Evolutionary conservation across 768 basidiomycete genomes (phyloP).

Genomic region (Boletus sp.): DNA sequence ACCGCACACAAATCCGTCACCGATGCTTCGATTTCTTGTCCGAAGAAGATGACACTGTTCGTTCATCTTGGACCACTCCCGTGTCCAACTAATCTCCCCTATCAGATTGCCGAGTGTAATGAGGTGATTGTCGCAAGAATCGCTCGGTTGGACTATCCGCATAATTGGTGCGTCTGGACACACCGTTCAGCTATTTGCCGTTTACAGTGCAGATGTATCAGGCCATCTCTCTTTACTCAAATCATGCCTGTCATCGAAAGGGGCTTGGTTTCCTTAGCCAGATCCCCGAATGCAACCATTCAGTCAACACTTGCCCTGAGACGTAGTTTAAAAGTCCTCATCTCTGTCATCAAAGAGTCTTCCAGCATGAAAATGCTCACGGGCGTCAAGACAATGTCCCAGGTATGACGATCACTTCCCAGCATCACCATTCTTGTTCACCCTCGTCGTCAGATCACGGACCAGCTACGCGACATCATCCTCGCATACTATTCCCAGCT

Average conservation of each 20-base stretch:
- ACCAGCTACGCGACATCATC: conserved; percentile 48
- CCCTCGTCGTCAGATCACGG: conserved; percentile 17
- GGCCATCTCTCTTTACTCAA: conserved; percentile 30
- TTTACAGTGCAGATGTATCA: conserved; percentile 3
- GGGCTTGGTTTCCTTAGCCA: conserved; percentile 49
- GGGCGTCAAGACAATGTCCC: conserved; percentile 63
- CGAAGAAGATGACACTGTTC: conserved; percentile 65
- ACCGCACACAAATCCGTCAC: conserved; percentile 60
- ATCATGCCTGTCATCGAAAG: conserved; percentile 55
- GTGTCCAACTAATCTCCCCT: neutral
- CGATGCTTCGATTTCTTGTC: conserved; percentile 66
- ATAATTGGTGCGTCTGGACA: conserved; percentile 52
- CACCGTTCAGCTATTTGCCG: neutral
- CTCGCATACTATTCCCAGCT: conserved; percentile 59
- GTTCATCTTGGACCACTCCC: conserved; percentile 38
- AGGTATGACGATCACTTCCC: conserved; percentile 37
- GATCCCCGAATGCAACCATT: conserved; percentile 39
- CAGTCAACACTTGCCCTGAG: conserved; percentile 49
- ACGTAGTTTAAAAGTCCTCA: conserved; percentile 61
- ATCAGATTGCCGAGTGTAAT: conserved; percentile 71
- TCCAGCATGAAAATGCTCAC: conserved; percentile 64
- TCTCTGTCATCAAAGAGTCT: conserved; percentile 67
- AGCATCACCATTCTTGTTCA: neutral
- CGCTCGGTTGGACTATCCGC: conserved; percentile 74
- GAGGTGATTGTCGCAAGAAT: conserved; percentile 72